These are phyloP conservation scores for Strigomonas culicis DNA, from an alignment of 208 protist species.

Conservation along the genomic window DNA sequence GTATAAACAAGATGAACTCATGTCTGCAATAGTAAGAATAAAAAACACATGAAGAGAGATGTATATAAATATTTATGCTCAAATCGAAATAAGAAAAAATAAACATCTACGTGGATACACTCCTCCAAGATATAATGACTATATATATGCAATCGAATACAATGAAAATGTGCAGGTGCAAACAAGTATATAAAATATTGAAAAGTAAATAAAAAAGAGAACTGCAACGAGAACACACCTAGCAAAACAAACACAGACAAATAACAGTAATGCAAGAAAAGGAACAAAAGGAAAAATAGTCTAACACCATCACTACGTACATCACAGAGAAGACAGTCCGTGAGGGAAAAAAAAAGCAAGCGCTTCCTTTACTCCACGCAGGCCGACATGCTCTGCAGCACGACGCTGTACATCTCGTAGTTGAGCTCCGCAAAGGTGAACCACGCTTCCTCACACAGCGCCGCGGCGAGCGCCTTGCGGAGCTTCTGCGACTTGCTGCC, in stretches of 20 bases:
- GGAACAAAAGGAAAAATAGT: not conserved
- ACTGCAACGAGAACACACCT: not conserved
- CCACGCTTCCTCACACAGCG: not conserved
- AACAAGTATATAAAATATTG: not conserved
- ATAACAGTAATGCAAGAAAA: conserved; percentile 4
- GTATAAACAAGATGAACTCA: not conserved
- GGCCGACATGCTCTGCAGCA: not conserved
- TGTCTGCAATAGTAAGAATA: not conserved
- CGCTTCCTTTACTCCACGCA: not conserved
- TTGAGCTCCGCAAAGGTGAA: conserved; percentile 1
- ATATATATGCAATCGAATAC: not conserved
- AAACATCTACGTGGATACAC: not conserved
- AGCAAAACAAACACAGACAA: not conserved
- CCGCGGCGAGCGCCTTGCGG: too few species aligned
- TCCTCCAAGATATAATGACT: not conserved
- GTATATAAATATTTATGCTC: not conserved
- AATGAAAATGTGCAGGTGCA: conserved; percentile 1
- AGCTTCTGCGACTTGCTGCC: too few species aligned
- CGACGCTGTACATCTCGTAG: not conserved
- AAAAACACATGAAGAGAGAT: conserved; percentile 13
- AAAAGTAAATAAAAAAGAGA: conserved; percentile 1
- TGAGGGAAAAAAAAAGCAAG: not conserved
- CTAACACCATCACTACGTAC: not conserved
- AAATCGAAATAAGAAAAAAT: not conserved
- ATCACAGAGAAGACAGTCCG: not conserved